Conservation (phyloP, 768 basidiomycete genomes). For the Filobasidium floriforme region DNA sequence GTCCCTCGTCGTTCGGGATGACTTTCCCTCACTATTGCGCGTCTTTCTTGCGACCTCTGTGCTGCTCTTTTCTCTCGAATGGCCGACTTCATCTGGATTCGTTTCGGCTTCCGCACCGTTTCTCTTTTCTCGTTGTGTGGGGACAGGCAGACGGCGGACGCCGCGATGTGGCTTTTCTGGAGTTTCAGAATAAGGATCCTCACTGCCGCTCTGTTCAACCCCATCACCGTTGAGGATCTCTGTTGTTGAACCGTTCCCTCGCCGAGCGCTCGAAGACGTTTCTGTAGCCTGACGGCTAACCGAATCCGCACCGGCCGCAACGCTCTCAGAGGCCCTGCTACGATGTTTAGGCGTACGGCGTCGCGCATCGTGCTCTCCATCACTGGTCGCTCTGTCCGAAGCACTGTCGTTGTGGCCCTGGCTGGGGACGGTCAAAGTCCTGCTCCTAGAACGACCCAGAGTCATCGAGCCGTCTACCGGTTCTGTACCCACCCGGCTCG, state of each 20-base stretch:
- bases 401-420: not conserved
- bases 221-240: too few species aligned
- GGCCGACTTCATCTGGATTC: not conserved
- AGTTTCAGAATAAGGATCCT: too few species aligned
- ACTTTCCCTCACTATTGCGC: constrained; percentile 1
- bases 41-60: not conserved
- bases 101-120: not conserved
- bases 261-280: not conserved
- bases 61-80: not conserved
- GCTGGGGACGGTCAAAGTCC: not conserved
- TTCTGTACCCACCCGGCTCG: not conserved
- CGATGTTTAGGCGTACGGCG: not conserved
- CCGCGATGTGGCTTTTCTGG: too few species aligned
- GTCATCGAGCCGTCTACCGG: not conserved
- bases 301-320: not conserved
- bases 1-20: not conserved
- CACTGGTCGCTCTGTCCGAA: not conserved
- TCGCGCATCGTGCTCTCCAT: not conserved
- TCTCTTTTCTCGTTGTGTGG: too few species aligned
- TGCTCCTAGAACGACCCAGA: not conserved
- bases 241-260: not conserved
- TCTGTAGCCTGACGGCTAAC: not conserved
- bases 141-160: too few species aligned
- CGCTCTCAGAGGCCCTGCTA: not conserved
- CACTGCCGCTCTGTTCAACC: too few species aligned